Evolutionary conservation across 2,329 filamentous ascomycete species (phyloP), one percentile per base, ranked within the genome.

Genomic region (Colletotrichum australisinense): DNA sequence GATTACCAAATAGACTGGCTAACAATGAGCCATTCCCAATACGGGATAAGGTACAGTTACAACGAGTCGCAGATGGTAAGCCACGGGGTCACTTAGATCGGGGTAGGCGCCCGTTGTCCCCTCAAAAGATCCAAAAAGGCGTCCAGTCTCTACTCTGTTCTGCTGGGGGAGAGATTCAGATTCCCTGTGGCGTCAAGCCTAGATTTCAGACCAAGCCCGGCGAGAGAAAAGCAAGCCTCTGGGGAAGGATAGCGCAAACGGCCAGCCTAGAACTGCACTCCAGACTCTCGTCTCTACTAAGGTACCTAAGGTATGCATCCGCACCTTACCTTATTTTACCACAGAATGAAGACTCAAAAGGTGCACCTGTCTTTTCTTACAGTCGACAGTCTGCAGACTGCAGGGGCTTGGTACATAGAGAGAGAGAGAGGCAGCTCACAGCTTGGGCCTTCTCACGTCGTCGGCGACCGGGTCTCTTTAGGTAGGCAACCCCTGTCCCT

Each of bases 1-100:
- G 22, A 30, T 55, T 56, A 32, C 46, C 66, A 69, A 69, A 56
- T 59, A 32, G 63, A 67, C 68, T 67, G 42, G 46, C 42, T 46
- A 60, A 49, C 28, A 22, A 55, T 32, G 42, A 22, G 35, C 63
- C 63, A 60, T 46, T 71, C 52, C 63, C 32, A 55, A 28, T 55
- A 46, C 63, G 52, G 63, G 55, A 66, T 24, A 67, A 63, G 57
- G 69, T 63, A 63, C 56, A 56, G 32, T 35, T 58, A 30, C 56
- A 58, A 22, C 52, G 22, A 55, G 52, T 55, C 67, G 42, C 67
- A 60, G 16, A 67, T 22, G 35, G 35, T 19, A 59, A 55, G 63
- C 63, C 69, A 72, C 63, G 63, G 69, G 63, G 63, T 38, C 26
- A 22, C 22, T 22, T 46, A 26, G 32, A 60, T 42, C 26, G 24